Conservation (phyloP, 352 stramenopile genomes). For the Globisporangium heterothallicum region DNA sequence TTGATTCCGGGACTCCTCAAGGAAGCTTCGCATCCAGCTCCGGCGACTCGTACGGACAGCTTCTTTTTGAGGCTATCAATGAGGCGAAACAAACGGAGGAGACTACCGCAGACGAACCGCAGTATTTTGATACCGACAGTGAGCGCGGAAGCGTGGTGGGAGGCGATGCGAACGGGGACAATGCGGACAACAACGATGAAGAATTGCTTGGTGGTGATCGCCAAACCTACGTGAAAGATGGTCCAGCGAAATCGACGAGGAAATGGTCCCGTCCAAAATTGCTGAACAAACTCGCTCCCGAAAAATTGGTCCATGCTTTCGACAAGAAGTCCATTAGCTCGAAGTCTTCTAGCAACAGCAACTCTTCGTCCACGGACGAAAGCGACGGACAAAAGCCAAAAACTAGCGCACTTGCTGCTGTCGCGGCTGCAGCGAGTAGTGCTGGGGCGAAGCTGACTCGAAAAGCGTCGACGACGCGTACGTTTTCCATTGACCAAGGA, state of each 20-base stretch:
- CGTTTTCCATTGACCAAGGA: conserved; percentile 9
- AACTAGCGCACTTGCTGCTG: conserved; percentile 7
- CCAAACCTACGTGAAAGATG: conserved; percentile 9
- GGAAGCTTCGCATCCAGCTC: conserved; percentile 5
- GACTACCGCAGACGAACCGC: conserved; percentile 1
- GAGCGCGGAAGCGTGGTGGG: conserved; percentile 10
- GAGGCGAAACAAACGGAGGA: conserved; percentile 3
- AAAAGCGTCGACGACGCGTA: conserved; percentile 2
- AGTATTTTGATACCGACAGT: conserved; percentile 18
- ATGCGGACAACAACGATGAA: not conserved
- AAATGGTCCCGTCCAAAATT: conserved; percentile 15
- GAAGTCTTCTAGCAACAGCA: conserved; percentile 13
- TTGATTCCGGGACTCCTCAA: conserved; percentile 16
- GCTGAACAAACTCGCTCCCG: conserved; percentile 16
- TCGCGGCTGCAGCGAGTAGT: conserved; percentile 4
- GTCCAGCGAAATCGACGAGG: not conserved
- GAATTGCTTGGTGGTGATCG: not conserved
- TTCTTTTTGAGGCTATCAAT: conserved; percentile 15
- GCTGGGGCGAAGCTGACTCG: conserved; percentile 4
- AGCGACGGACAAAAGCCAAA: conserved; percentile 4
- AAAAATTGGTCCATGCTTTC: conserved; percentile 14
- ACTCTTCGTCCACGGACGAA: conserved; percentile 12
- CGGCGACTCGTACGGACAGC: conserved; percentile 9
- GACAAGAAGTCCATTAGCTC: conserved; percentile 16
- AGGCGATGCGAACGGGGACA: not conserved